Evolutionary conservation across 441 rosid genomes (phyloP).

Genomic region (Theobroma grandiflorum): DNA sequence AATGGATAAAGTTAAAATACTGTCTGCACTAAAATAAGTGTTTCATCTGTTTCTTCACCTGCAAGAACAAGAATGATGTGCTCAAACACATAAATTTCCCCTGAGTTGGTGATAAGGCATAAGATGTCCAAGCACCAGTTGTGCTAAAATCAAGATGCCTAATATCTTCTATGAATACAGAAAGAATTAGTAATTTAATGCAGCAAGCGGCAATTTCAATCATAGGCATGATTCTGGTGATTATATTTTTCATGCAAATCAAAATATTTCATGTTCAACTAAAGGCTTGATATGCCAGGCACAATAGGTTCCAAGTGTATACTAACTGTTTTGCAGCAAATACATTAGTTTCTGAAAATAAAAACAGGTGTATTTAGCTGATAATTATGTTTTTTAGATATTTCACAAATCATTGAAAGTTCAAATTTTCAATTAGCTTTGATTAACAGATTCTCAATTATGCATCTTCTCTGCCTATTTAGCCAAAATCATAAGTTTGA

Average conservation of each 20-base stretch:
- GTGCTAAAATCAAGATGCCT: slow-evolving; percentile 10
- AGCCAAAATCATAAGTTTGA: neutral
- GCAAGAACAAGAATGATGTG: slow-evolving; percentile 21
- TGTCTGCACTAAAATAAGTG: slow-evolving; percentile 32
- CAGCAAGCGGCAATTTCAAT: slow-evolving; percentile 5
- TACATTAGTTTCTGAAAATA: neutral
- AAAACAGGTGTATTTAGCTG: neutral
- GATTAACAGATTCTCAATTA: neutral
- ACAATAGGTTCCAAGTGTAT: neutral
- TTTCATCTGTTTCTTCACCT: slow-evolving; percentile 50
- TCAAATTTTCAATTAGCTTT: neutral
- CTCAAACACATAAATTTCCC: slow-evolving; percentile 24
- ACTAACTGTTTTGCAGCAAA: neutral
- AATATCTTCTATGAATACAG: neutral
- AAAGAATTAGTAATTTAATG: slow-evolving; percentile 13
- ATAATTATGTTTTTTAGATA: neutral
- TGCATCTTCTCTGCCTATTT: neutral
- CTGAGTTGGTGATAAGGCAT: neutral
- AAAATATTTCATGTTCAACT: slow-evolving; percentile 9
- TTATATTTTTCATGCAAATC: slow-evolving; percentile 1
- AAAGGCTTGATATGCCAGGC: neutral
- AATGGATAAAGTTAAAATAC: slow-evolving; percentile 24
- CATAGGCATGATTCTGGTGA: neutral
- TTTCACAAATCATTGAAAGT: neutral
- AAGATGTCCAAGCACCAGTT: neutral